These are phyloP conservation scores for Pseudomonodictys pantanalensis DNA, from an alignment of 495 filamentous ascomycete species.

Conservation along the genomic window DNA sequence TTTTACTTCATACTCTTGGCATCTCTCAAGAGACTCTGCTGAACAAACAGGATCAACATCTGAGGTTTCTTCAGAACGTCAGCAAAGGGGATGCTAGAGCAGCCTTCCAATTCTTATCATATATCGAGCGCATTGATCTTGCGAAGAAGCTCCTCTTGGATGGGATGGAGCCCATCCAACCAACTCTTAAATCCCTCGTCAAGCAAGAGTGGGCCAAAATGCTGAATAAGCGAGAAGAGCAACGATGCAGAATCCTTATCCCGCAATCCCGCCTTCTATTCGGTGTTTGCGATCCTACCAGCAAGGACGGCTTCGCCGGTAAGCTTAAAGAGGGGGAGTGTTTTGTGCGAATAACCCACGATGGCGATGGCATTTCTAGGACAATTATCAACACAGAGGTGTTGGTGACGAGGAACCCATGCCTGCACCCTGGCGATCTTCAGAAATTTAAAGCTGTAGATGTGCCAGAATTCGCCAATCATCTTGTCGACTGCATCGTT, in stretches of 20 bases:
- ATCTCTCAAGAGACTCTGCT: slow-evolving; percentile 42
- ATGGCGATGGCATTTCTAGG: slow-evolving; percentile 44
- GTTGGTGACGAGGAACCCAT: slow-evolving; percentile 52
- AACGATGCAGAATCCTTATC: slow-evolving; percentile 48
- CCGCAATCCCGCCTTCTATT: slow-evolving; percentile 50
- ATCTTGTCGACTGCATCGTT: slow-evolving; percentile 53
- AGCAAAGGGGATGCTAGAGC: slow-evolving; percentile 32
- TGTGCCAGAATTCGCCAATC: slow-evolving; percentile 40
- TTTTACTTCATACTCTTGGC: slow-evolving; percentile 48
- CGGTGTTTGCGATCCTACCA: slow-evolving; percentile 49
- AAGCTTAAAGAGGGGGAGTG: slow-evolving; percentile 50
- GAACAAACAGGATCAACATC: slow-evolving; percentile 47
- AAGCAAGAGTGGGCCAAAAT: slow-evolving; percentile 46
- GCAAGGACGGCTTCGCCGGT: slow-evolving; percentile 20
- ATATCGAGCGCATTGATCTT: slow-evolving; percentile 42
- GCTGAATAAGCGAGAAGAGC: slow-evolving; percentile 49
- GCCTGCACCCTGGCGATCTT: slow-evolving; percentile 53
- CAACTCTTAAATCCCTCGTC: slow-evolving; percentile 40
- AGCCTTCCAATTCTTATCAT: slow-evolving; percentile 48
- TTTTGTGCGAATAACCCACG: slow-evolving; percentile 46
- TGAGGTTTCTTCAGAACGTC: slow-evolving; percentile 43
- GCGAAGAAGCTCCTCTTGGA: slow-evolving; percentile 51
- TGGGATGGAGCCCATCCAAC: slow-evolving; percentile 40
- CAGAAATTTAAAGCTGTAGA: slow-evolving; percentile 51
- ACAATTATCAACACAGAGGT: slow-evolving; percentile 46